Evolutionary conservation across 1,284 basidiomycete genomes (phyloP).

Genomic region (Trametes sp.): DNA sequence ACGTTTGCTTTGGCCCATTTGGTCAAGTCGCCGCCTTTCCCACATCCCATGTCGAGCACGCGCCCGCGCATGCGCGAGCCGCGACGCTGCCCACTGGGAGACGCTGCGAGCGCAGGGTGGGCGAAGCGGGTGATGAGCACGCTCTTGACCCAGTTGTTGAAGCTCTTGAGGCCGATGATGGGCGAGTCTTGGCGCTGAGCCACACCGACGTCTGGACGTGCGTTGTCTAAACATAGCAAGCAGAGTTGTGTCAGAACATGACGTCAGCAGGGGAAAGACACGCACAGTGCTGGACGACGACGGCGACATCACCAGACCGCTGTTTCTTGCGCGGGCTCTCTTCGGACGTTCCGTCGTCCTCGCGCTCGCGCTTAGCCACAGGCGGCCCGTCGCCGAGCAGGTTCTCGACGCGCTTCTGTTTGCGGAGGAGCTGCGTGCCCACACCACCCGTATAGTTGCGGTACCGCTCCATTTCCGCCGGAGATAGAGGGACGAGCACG

Average conservation of each 20-base stretch:
- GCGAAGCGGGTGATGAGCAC: conserved; percentile 91
- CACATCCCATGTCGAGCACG: conserved; percentile 96
- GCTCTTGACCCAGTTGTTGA: conserved; percentile 99
- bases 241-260: conserved; percentile 4
- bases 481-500: conserved; percentile 70
- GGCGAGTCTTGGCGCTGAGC: conserved; percentile 88
- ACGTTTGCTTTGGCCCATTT: conserved; percentile 96
- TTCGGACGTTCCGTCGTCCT: conserved; percentile 53
- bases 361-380: conserved; percentile 55
- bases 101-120: conserved; percentile 60
- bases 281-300: conserved; percentile 79
- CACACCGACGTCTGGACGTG: conserved; percentile 90
- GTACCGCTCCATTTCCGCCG: conserved; percentile 67
- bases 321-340: conserved; percentile 55
- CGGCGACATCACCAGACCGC: conserved; percentile 67
- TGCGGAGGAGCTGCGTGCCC: conserved; percentile 63
- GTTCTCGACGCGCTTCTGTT: conserved; percentile 63
- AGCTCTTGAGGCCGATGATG: conserved; percentile 95
- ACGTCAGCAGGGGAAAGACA: conserved; percentile 30
- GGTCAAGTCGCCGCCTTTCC: conserved; percentile 96
- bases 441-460: conserved; percentile 60
- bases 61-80: conserved; percentile 57
- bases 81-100: conserved; percentile 39
- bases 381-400: conserved; percentile 26
- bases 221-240: conserved; percentile 72